Evolutionary conservation across 495 filamentous ascomycete genomes (phyloP).

Genomic region (Penicillium maclennaniae): DNA sequence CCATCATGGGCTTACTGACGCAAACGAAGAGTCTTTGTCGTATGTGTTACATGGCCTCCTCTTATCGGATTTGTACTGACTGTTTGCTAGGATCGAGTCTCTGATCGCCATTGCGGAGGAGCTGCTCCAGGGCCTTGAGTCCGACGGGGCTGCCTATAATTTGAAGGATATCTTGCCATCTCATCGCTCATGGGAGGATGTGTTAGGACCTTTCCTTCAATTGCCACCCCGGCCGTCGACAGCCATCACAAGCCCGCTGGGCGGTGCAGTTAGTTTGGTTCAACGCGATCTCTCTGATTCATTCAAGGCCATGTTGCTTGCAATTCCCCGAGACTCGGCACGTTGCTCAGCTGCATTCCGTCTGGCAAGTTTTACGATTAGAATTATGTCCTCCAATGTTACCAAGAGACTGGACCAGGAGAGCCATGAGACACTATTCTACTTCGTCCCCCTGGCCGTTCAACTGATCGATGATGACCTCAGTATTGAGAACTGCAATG

Average conservation of each 20-base stretch:
- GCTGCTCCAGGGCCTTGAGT: constrained; percentile 39
- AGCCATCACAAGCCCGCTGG: constrained; percentile 67
- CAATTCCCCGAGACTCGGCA: constrained; percentile 54
- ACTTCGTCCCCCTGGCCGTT: constrained; percentile 49
- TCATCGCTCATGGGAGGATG: constrained; percentile 42
- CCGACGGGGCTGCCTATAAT: constrained; percentile 25
- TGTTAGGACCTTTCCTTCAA: constrained; percentile 58
- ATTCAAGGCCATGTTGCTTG: constrained; percentile 23
- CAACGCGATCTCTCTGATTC: constrained; percentile 29
- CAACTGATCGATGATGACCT: constrained; percentile 63
- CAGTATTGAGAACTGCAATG: constrained; percentile 53
- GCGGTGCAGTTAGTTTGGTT: constrained; percentile 66
- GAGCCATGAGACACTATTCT: constrained; percentile 37
- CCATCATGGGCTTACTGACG: constrained; percentile 44
- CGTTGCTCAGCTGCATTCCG: constrained; percentile 70
- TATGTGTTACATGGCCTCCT: constrained; percentile 21
- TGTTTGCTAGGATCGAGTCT: constrained; percentile 44
- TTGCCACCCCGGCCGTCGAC: constrained; percentile 56
- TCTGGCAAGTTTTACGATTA: constrained; percentile 63
- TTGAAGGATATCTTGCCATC: constrained; percentile 48
- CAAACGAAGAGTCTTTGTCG: constrained; percentile 53
- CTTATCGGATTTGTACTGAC: constrained; percentile 11
- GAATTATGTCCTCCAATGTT: constrained; percentile 45
- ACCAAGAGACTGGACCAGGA: constrained; percentile 26
- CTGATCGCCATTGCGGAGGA: constrained; percentile 52